A percentile compares a stretch with the other conserved stretches of the same genome.
Conservation (phyloP, 306 rosid genomes). For the Dalbergia cochinchinensis region DNA sequence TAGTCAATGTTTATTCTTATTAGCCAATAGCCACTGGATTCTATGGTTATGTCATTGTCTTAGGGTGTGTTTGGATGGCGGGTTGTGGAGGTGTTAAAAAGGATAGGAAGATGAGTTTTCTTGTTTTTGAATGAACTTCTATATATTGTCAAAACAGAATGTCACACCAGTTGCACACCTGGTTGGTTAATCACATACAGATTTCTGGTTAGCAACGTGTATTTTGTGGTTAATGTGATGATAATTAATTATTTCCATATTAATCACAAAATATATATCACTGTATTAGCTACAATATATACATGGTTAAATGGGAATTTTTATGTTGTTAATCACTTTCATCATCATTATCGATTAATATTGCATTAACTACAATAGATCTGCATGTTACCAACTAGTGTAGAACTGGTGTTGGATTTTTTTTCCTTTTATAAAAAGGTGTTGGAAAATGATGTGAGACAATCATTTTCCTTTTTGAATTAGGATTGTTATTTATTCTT, state of each 20-base stretch:
- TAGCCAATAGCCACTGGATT: slow-evolving; percentile 37
- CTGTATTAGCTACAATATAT: not conserved
- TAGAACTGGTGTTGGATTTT: too few relatives aligned
- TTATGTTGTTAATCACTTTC: not conserved
- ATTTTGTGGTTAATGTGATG: not conserved
- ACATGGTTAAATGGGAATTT: not conserved
- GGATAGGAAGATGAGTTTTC: not conserved
- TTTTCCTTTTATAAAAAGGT: too few relatives aligned
- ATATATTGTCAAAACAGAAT: not conserved
- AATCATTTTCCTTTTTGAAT: too few relatives aligned
- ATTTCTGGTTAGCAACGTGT: not conserved
- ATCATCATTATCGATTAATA: not conserved
- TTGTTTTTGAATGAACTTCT: not conserved
- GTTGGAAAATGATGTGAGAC: too few relatives aligned
- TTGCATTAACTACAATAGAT: not conserved
- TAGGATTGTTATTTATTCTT: not conserved
- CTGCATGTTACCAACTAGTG: too few relatives aligned
- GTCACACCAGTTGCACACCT: not conserved
- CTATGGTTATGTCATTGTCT: not conserved
- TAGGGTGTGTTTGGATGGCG: not conserved
- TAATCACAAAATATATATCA: not conserved
- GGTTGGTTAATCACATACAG: not conserved
- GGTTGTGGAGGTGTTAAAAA: not conserved
- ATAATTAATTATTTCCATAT: not conserved
- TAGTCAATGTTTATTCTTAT: slow-evolving; percentile 2